phyloP scores from a whole-genome alignment of 2,329 filamentous ascomycete species.

The Penicillium glabrum region DNA sequence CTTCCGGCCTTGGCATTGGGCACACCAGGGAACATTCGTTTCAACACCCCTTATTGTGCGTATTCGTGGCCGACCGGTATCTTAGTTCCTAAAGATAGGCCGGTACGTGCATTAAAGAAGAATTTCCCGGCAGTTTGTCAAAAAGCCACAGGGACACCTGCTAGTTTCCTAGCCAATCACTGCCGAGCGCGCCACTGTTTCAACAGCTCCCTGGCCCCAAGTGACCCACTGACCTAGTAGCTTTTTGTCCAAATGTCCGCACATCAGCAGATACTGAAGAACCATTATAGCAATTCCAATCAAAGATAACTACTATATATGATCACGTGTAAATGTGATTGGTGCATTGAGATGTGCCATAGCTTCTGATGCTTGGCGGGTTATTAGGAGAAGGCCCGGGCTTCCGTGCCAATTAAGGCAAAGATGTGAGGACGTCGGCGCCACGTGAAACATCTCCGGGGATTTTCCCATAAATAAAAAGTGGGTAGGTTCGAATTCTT shows the following conservation, averaged over 20 bases:
- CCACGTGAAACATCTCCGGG: slow-evolving; percentile 1
- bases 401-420: slow-evolving; percentile 1
- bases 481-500: neutral
- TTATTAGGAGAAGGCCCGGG: neutral
- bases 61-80: no score
- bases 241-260: neutral
- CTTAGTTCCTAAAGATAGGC: no score
- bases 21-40: neutral
- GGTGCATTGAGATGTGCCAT: slow-evolving; percentile 5
- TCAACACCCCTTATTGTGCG: neutral
- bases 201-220: no score
- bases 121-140: no score
- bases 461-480: slow-evolving; percentile 7
- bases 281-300: neutral
- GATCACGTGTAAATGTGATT: neutral
- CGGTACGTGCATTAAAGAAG: no score
- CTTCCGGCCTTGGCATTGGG: neutral
- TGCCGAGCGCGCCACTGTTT: no score
- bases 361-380: slow-evolving; percentile 8
- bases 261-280: neutral
- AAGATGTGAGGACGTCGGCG: neutral
- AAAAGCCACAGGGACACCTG: no score
- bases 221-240: no score
- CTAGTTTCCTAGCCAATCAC: no score
- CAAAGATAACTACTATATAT: neutral